Evolutionary conservation across 805 yeast genomes (phyloP).

Genomic region (Myxozyma melibiosi): DNA sequence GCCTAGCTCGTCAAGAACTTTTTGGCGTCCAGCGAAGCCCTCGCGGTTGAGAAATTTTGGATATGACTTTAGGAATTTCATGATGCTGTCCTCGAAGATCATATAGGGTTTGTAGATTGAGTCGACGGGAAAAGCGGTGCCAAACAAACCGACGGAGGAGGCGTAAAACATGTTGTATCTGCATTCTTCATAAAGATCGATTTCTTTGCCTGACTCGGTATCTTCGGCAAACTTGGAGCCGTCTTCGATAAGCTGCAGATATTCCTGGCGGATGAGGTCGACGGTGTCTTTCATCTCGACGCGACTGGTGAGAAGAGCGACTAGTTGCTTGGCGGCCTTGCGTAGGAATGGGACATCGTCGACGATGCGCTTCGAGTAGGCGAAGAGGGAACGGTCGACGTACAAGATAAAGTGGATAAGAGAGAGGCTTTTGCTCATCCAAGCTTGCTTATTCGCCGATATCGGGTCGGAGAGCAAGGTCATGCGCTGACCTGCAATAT

Average conservation of each 20-base stretch:
- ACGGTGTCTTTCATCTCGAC: slow-evolving; percentile 1
- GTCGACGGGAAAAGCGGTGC: slow-evolving; percentile 22
- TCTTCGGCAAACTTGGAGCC: neutral
- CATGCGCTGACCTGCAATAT: slow-evolving; percentile 21
- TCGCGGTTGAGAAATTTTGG: slow-evolving; percentile 19
- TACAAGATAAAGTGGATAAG: slow-evolving; percentile 3
- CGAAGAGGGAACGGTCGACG: slow-evolving; percentile 5
- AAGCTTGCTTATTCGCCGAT: slow-evolving; percentile 9
- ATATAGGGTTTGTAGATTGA: slow-evolving; percentile 8
- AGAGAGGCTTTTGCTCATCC: neutral
- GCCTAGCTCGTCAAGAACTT: slow-evolving; percentile 15
- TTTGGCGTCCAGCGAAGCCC: slow-evolving; percentile 21
- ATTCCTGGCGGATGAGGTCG: neutral
- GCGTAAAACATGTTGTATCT: slow-evolving; percentile 13
- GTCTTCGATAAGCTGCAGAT: neutral
- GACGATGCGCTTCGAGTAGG: slow-evolving; percentile 1
- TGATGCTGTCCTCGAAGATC: slow-evolving; percentile 21
- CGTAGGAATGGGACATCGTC: slow-evolving; percentile 4
- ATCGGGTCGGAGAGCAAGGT: slow-evolving; percentile 24
- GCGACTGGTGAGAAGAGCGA: neutral
- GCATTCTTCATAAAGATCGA: slow-evolving; percentile 5
- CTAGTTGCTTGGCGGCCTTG: slow-evolving; percentile 3
- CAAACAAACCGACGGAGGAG: slow-evolving; percentile 23
- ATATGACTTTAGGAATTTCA: slow-evolving; percentile 13
- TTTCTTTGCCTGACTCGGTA: neutral